Percentiles rank a stretch among this genome's conserved stretches.
Evolutionary conservation across 2,329 filamentous ascomycete genomes (phyloP).

Genomic region (Beauveria brongniartii): DNA sequence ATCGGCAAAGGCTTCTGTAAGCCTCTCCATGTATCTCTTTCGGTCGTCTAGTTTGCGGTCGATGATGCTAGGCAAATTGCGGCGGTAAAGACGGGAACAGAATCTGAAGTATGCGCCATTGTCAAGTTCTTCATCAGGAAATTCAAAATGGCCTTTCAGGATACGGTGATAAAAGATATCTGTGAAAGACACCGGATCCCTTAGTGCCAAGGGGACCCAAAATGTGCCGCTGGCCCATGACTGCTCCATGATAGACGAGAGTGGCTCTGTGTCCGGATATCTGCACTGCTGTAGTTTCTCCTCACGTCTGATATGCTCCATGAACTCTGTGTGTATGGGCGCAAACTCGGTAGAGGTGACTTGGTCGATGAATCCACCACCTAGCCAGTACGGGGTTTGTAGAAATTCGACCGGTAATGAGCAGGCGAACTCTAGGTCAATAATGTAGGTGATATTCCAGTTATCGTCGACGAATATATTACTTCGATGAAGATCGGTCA

Average conservation of each 20-base stretch:
- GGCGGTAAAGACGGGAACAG: neutral
- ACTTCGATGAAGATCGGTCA: conserved; percentile 32
- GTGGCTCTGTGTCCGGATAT: neutral
- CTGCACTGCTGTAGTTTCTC: neutral
- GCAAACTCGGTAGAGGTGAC: conserved; percentile 4
- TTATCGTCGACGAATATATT: conserved; percentile 31
- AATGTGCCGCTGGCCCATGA: neutral
- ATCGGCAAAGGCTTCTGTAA: neutral
- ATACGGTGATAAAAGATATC: neutral
- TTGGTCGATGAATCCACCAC: conserved; percentile 21
- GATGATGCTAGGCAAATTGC: neutral
- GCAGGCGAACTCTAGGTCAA: conserved; percentile 28
- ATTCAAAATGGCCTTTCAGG: neutral
- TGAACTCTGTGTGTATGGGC: conserved; percentile 6
- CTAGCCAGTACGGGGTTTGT: conserved; percentile 21
- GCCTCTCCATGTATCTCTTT: neutral
- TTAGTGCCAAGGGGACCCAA: neutral
- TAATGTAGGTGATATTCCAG: conserved; percentile 24
- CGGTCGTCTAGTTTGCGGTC: neutral
- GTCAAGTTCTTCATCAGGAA: neutral
- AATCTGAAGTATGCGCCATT: neutral
- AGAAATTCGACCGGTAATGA: conserved; percentile 21
- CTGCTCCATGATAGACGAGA: neutral
- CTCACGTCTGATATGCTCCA: conserved; percentile 5
- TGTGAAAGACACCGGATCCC: neutral